Evolutionary conservation across 192 early-diverging fungal genomes (phyloP), one percentile per base, ranked within the genome.

Genomic region (Powellomyces hirtus): DNA sequence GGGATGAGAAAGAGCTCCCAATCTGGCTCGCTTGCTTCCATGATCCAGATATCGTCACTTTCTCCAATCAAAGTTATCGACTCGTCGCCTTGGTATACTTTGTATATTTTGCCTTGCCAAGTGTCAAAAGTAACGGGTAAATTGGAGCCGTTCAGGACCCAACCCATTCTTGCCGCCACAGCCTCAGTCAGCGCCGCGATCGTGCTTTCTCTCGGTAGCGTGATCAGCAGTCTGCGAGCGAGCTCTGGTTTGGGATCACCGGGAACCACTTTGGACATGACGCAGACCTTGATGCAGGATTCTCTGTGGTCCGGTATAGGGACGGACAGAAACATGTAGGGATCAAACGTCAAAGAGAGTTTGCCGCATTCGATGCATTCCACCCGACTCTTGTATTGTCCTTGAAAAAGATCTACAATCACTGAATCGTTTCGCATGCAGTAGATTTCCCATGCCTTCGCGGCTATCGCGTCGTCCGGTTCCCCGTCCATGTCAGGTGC

Each of bases 291-390:
- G 49, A 75, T 70, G 27, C 31, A 42, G 52, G 84, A 83, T 66
- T 90, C 84, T 11, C 88, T 68, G 50, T 85, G 77, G 34, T 89
- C 86, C 0, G 92, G 93, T 31, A 95, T 73, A 5, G 91, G 90
- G 20, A 95, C 75, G 7, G 87, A 85, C 45, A 92, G 74, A 59
- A 84, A 88, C 88, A 88, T 90, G 77, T 86, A 91, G 7, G 92
- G 91, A 59, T 95, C 92, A 72, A 93, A 95, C 18, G 86, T 92
- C 38, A 92, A 86, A 38, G 88, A 89, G 18, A 81, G 68, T 34
- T 84, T 70, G 18, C 69, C 64, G 45, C 80, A 91, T 31, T 63
- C 67, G 0, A 77, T 68, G 60, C 88, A 87, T 68, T 82, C 81
- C 59, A 89, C 75, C 1, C 80, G 82, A 66, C 75, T 81, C 66